Percentiles rank a stretch among this genome's conserved stretches.
These are phyloP conservation scores for Naganishia vaughanmartiniae DNA, from an alignment of 768 basidiomycete species.

Conservation along the genomic window DNA sequence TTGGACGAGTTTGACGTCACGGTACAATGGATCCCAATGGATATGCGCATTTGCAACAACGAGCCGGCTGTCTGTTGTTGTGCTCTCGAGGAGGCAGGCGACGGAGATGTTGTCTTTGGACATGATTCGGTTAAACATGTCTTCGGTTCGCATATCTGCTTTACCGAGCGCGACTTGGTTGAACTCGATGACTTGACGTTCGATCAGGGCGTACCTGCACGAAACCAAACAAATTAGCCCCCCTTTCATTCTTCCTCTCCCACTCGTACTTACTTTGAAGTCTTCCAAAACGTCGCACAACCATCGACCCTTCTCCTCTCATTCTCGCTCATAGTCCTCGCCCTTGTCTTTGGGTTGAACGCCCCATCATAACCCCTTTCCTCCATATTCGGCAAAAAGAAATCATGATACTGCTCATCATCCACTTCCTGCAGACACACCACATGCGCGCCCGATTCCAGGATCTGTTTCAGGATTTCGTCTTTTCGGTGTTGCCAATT, in stretches of 20 bases:
- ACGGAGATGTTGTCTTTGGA: slow-evolving; percentile 92
- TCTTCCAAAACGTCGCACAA: slow-evolving; percentile 93
- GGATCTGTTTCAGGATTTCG: slow-evolving; percentile 77
- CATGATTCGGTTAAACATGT: slow-evolving; percentile 98
- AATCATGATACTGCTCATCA: slow-evolving; percentile 85
- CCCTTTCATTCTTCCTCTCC: background rate
- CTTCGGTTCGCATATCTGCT: slow-evolving; percentile 74
- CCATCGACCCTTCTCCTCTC: slow-evolving; percentile 90
- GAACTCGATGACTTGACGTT: slow-evolving; percentile 91
- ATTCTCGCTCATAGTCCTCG: slow-evolving; percentile 83
- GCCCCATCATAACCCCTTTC: slow-evolving; percentile 83
- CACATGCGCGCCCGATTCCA: slow-evolving; percentile 78
- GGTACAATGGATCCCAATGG: slow-evolving; percentile 84
- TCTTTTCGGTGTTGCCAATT: slow-evolving; percentile 93
- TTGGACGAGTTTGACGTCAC: slow-evolving; percentile 97
- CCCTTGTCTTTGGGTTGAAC: slow-evolving; percentile 86
- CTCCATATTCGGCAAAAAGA: slow-evolving; percentile 70
- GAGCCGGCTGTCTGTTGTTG: slow-evolving; percentile 77
- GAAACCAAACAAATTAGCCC: background rate
- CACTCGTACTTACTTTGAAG: slow-evolving; percentile 65
- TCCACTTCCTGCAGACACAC: slow-evolving; percentile 88
- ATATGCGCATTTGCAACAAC: slow-evolving; percentile 89
- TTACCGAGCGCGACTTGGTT: slow-evolving; percentile 88
- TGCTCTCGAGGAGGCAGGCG: slow-evolving; percentile 79
- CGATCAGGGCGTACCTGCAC: slow-evolving; percentile 83